A percentile compares a stretch with the other conserved stretches of the same genome.
Evolutionary conservation across 306 rosid species (phyloP).

Genomic region (Fragaria vesca): DNA sequence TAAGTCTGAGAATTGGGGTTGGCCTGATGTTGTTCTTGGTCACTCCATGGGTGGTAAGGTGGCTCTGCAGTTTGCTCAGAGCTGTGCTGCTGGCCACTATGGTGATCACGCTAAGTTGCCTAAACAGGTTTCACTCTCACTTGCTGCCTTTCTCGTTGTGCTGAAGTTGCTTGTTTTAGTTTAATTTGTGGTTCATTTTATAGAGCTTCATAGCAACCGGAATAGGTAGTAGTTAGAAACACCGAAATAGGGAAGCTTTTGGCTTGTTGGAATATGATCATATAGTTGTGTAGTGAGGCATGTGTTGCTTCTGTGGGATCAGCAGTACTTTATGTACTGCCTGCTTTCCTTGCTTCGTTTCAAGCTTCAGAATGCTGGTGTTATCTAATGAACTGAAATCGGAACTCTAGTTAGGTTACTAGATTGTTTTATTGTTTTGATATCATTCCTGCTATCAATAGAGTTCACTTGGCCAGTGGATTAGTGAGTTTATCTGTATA

Average conservation of each 20-base stretch:
- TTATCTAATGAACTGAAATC: neutral
- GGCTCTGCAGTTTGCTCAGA: slow-evolving; percentile 62
- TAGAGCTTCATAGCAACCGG: neutral
- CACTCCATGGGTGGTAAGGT: slow-evolving; percentile 97
- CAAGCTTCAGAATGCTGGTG: neutral
- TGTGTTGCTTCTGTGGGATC: neutral
- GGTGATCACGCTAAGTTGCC: slow-evolving; percentile 61
- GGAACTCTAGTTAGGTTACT: neutral
- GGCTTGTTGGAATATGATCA: neutral
- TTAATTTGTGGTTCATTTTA: neutral
- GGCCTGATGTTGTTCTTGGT: slow-evolving; percentile 94
- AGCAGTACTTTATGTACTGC: neutral
- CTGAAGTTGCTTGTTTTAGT: neutral
- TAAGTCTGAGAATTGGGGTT: slow-evolving; percentile 61
- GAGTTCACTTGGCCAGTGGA: neutral
- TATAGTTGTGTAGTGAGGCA: neutral
- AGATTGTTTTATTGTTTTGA: neutral
- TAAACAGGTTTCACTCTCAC: slow-evolving; percentile 59
- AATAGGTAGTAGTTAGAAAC: neutral
- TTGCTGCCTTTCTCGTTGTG: neutral
- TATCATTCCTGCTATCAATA: neutral
- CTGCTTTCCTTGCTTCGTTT: too few species aligned
- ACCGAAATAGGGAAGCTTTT: neutral
- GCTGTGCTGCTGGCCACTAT: slow-evolving; percentile 64
- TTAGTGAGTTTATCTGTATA: neutral